These are phyloP conservation scores for Ogataea glucozyma DNA, from an alignment of 805 yeast species.

Conservation along the genomic window DNA sequence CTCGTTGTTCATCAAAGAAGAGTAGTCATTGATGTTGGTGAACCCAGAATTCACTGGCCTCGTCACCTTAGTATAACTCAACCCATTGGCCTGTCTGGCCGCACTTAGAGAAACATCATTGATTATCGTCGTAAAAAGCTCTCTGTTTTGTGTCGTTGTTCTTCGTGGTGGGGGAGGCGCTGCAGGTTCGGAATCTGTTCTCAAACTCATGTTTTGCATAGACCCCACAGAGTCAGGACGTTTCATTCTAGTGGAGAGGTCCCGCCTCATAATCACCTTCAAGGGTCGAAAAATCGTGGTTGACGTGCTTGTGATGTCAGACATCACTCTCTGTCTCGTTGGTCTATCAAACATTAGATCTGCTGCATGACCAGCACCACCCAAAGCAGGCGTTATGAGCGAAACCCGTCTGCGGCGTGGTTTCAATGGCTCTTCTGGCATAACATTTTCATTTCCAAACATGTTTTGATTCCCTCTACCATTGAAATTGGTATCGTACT, in stretches of 20 bases:
- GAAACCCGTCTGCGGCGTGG: constrained; percentile 9
- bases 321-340: constrained; percentile 14
- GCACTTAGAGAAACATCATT: constrained; percentile 42
- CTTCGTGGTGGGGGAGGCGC: constrained; percentile 1
- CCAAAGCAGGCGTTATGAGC: constrained; percentile 10
- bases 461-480: background rate
- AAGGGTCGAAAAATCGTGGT: constrained; percentile 18
- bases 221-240: constrained; percentile 9
- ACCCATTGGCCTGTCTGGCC: constrained; percentile 39
- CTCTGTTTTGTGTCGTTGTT: constrained; percentile 5
- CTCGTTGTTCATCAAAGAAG: constrained; percentile 20
- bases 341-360: background rate
- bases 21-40: constrained; percentile 21
- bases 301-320: constrained; percentile 18
- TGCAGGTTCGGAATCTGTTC: background rate
- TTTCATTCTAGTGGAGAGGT: constrained; percentile 7
- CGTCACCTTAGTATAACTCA: constrained; percentile 9
- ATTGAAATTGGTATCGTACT: background rate
- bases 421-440: no score
- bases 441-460: background rate
- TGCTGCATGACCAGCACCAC: constrained; percentile 4
- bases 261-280: constrained; percentile 13
- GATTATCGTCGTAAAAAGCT: constrained; percentile 35
- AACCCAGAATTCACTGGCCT: constrained; percentile 19
- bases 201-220: background rate